Percentiles rank a stretch among this genome's conserved stretches.
Conservation (phyloP, 805 yeast species). For the Nakazawaea wickerhamii region DNA sequence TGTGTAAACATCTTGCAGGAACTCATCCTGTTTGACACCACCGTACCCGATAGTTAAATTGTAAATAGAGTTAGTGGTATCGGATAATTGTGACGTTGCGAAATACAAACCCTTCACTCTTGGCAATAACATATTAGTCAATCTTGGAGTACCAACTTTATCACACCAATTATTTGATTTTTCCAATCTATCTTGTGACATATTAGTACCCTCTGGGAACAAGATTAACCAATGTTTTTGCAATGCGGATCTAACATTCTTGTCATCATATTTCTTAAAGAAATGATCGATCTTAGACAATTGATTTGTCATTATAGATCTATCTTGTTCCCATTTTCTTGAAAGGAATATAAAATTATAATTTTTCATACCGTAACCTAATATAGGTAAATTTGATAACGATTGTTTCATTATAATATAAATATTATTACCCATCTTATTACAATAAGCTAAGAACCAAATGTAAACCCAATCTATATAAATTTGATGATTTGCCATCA, state of each 20-base stretch:
- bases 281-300: constrained; percentile 45
- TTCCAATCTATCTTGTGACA: constrained; percentile 57
- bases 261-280: constrained; percentile 34
- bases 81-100: constrained; percentile 49
- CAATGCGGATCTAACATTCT: constrained; percentile 44
- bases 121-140: constrained; percentile 73
- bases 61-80: constrained; percentile 54
- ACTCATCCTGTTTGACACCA: constrained; percentile 56
- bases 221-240: constrained; percentile 58
- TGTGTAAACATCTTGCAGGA: constrained; percentile 75
- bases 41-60: constrained; percentile 83
- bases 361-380: constrained; percentile 83
- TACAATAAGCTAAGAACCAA: constrained; percentile 81
- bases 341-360: constrained; percentile 75
- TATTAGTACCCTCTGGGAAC: constrained; percentile 94
- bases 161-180: constrained; percentile 55
- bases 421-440: constrained; percentile 57
- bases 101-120: constrained; percentile 74
- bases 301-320: constrained; percentile 47
- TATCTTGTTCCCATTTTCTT: constrained; percentile 83
- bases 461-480: constrained; percentile 90
- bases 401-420: constrained; percentile 77
- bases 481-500: constrained; percentile 89
- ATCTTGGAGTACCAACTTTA: constrained; percentile 40
- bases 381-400: constrained; percentile 58